phyloP scores from a whole-genome alignment of 2,329 filamentous ascomycete genomes.

The Leptosphaerulina australis region DNA sequence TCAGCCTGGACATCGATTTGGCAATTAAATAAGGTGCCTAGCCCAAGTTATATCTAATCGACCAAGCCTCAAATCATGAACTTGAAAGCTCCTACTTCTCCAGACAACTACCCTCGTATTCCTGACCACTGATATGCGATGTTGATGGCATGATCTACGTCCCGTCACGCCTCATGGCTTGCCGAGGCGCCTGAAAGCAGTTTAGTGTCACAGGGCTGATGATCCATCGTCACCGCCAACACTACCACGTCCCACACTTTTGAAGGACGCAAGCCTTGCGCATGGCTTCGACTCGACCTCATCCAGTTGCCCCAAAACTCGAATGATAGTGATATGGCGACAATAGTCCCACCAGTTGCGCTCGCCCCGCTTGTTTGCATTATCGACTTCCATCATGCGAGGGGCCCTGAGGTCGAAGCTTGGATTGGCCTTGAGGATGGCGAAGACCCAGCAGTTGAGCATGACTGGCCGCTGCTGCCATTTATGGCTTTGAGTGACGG shows the following conservation, averaged over 20 bases:
- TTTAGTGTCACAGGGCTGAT: constrained; percentile 32
- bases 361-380: constrained; percentile 53
- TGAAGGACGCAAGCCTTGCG: constrained; percentile 27
- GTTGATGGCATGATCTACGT: constrained; percentile 9
- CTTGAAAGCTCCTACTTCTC: background rate
- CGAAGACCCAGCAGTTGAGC: constrained; percentile 77
- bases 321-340: constrained; percentile 47
- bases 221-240: constrained; percentile 33
- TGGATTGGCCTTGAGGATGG: constrained; percentile 83
- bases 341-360: constrained; percentile 27
- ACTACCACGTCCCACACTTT: constrained; percentile 26
- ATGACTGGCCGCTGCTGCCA: constrained; percentile 88
- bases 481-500: constrained; percentile 98
- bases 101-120: background rate
- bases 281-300: constrained; percentile 10
- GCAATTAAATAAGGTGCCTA: constrained; percentile 3
- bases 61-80: background rate
- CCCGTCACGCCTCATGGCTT: constrained; percentile 12
- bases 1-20: background rate
- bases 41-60: background rate
- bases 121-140: constrained; percentile 1
- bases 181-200: constrained; percentile 25
- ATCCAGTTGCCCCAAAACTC: constrained; percentile 7
- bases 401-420: constrained; percentile 87
- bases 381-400: constrained; percentile 61